Evolutionary conservation across 148 eudicot species (phyloP).

Genomic region (Arctostaphylos glauca): DNA sequence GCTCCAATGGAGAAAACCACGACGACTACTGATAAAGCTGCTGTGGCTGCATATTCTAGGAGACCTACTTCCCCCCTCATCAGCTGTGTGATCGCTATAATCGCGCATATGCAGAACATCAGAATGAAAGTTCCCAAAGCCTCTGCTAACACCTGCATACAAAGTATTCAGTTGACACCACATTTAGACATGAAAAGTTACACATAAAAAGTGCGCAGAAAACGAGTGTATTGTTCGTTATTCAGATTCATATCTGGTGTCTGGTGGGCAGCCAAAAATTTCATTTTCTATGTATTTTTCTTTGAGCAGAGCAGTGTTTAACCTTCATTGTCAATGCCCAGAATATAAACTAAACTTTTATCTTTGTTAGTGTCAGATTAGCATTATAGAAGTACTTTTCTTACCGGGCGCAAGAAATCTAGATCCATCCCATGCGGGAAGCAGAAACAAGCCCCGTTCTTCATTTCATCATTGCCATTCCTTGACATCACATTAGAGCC

Average conservation of each 20-base stretch:
- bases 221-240: neutral
- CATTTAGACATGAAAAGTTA: neutral
- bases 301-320: too few relatives aligned
- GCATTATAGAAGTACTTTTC: too few relatives aligned
- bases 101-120: conserved; percentile 66
- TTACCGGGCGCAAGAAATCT: too few relatives aligned
- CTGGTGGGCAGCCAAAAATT: neutral
- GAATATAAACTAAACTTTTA: too few relatives aligned
- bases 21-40: conserved; percentile 60
- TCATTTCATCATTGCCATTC: too few relatives aligned
- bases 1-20: conserved; percentile 55
- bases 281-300: conserved; percentile 7
- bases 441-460: too few relatives aligned
- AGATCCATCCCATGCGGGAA: too few relatives aligned
- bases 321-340: too few relatives aligned
- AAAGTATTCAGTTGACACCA: neutral
- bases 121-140: conserved; percentile 64
- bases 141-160: conserved; percentile 63
- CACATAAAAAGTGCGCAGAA: neutral
- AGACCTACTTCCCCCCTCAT: conserved; percentile 52
- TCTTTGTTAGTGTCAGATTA: too few relatives aligned
- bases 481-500: too few relatives aligned
- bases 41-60: conserved; percentile 65
- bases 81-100: conserved; percentile 50
- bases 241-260: neutral